A percentile compares a stretch with the other conserved stretches of the same genome.
These are phyloP conservation scores for Trichosporon sp. DNA, from an alignment of 1,284 basidiomycete species.

Conservation along the genomic window DNA sequence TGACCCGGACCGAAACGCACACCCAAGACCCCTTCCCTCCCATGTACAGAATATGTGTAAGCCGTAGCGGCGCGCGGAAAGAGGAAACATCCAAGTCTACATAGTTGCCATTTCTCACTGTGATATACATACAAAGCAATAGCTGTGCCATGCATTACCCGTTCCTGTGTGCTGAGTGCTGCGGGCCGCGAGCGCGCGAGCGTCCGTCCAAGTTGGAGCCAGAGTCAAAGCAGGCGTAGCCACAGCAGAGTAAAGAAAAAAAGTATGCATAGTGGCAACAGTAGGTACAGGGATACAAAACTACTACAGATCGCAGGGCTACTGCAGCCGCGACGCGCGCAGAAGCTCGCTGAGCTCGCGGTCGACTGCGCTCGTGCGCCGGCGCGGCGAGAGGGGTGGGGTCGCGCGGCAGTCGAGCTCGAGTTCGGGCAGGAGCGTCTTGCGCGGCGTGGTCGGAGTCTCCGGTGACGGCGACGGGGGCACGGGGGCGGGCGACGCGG, in stretches of 20 bases:
- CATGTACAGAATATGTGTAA: no score
- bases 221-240: no score
- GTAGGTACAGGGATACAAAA: background rate
- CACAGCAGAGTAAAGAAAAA: no score
- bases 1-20: no score
- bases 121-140: constrained; percentile 1
- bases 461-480: background rate
- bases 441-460: background rate
- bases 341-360: background rate
- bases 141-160: background rate
- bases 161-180: background rate
- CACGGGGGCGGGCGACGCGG: background rate
- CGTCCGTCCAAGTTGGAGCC: no score
- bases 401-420: background rate
- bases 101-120: background rate
- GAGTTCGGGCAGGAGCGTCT: background rate
- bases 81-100: background rate
- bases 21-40: no score
- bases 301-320: background rate
- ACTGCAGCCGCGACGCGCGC: background rate
- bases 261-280: background rate
- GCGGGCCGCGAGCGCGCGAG: no score
- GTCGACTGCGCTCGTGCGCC: background rate
- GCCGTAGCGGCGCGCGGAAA: background rate
- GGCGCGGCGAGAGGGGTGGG: background rate